These are phyloP conservation scores for Kodamaea jinghongensis DNA, from an alignment of 805 yeast species.

Conservation along the genomic window DNA sequence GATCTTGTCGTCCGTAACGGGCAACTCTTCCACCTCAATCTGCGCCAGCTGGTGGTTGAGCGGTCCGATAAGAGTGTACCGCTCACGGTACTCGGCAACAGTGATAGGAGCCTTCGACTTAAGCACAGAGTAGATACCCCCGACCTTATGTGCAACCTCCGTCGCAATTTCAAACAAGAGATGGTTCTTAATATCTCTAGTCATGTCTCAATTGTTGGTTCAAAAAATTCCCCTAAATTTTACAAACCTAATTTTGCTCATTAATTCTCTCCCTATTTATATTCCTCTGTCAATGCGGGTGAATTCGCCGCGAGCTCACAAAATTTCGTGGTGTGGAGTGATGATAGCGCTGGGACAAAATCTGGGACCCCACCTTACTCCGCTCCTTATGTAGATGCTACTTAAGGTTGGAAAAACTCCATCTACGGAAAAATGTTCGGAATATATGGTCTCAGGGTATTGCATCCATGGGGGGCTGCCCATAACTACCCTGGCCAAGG, in stretches of 20 bases:
- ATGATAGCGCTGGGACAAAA: slow-evolving; percentile 2
- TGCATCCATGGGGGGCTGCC: no score
- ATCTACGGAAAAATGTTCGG: background rate
- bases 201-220: slow-evolving; percentile 37
- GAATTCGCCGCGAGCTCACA: slow-evolving; percentile 3
- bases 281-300: slow-evolving; percentile 1
- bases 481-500: no score
- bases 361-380: slow-evolving; percentile 7
- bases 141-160: slow-evolving; percentile 96
- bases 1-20: slow-evolving; percentile 53
- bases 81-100: slow-evolving; percentile 83
- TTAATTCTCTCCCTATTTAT: slow-evolving; percentile 1
- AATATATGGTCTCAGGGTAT: no score
- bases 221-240: background rate
- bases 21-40: slow-evolving; percentile 77
- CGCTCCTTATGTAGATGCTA: background rate
- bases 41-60: slow-evolving; percentile 70
- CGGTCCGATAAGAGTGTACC: slow-evolving; percentile 88
- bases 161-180: slow-evolving; percentile 92
- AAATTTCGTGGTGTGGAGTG: slow-evolving; percentile 7
- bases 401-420: background rate
- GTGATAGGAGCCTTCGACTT: slow-evolving; percentile 97
- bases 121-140: slow-evolving; percentile 95
- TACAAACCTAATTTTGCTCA: background rate
- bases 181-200: slow-evolving; percentile 85